Conservation (phyloP, 805 yeast species). For the Candida oleophila region DNA sequence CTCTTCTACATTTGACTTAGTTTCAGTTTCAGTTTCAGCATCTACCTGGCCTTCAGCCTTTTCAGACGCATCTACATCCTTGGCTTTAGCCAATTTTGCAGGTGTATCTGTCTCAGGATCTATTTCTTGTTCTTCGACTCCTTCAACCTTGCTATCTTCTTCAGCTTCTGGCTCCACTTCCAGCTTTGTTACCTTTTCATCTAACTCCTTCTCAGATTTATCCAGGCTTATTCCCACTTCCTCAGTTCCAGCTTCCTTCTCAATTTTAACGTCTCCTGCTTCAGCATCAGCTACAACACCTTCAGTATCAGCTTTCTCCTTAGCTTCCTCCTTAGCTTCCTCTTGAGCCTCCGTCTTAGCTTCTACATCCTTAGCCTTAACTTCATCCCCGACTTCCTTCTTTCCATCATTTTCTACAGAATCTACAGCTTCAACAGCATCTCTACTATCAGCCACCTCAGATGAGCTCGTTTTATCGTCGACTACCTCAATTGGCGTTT, state of each 20-base stretch:
- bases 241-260: conserved; percentile 1
- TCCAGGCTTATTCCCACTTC: background rate
- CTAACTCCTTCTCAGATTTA: background rate
- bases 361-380: background rate
- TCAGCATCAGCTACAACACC: background rate
- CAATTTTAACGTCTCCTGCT: background rate
- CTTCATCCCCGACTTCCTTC: background rate
- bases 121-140: background rate
- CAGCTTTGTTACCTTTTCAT: background rate
- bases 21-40: background rate
- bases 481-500: conserved; percentile 2
- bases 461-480: conserved; percentile 1
- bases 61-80: background rate
- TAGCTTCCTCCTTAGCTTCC: background rate
- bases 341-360: background rate
- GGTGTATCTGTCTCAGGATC: background rate
- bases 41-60: background rate
- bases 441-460: too few relatives aligned
- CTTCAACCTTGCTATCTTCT: background rate
- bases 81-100: background rate
- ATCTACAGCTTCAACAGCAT: background rate
- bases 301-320: background rate
- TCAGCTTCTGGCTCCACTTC: background rate
- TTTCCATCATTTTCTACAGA: background rate
- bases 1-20: conserved; percentile 6